Evolutionary conservation across 345 rosid genomes (phyloP).

Genomic region (sweet orange (Citrus sinensis)): DNA sequence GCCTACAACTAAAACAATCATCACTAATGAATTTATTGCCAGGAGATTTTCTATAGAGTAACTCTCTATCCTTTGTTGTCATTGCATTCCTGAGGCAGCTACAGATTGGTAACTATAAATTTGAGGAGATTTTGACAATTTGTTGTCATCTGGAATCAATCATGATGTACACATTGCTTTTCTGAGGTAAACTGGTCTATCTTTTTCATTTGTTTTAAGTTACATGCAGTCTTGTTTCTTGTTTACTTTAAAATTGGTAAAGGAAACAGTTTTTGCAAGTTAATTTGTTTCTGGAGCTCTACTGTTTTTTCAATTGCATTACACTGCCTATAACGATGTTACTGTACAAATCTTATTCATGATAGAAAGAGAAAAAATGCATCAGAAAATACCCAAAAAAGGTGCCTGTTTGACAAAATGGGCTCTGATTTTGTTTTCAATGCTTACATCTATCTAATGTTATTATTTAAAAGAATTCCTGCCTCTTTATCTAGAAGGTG

Average conservation of each 20-base stretch:
- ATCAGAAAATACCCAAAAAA: background rate
- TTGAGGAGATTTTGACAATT: background rate
- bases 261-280: background rate
- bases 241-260: background rate
- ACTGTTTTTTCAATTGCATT: background rate
- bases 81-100: background rate
- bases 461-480: too few relatives aligned
- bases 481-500: background rate
- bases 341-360: background rate
- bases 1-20: background rate
- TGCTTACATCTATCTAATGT: background rate
- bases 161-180: background rate
- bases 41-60: background rate
- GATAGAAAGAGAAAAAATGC: too few relatives aligned
- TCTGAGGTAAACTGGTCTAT: background rate
- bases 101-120: background rate
- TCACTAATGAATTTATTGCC: background rate
- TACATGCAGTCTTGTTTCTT: background rate
- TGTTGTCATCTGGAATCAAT: background rate
- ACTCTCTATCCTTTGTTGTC: background rate
- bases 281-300: background rate
- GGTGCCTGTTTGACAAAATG: background rate
- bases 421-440: background rate
- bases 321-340: background rate
- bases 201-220: background rate